Conservation (phyloP, 179 eudicot species). For the Camellia oleifera region DNA sequence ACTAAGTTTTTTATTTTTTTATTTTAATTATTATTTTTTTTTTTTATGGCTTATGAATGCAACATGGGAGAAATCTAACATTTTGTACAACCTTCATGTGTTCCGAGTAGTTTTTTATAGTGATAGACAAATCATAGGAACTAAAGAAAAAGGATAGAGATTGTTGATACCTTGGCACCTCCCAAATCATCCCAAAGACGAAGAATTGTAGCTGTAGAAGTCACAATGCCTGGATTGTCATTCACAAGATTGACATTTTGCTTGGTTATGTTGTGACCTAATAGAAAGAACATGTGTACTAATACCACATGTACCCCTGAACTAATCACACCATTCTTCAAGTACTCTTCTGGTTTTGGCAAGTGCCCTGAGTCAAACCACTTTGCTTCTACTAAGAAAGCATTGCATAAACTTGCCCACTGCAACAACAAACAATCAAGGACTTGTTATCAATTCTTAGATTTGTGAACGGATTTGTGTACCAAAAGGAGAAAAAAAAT, state of each 20-base stretch:
- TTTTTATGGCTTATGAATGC: too few species aligned
- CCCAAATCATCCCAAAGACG: constrained; percentile 57
- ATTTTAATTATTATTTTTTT: too few species aligned
- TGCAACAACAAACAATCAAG: constrained; percentile 14
- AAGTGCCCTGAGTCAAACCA: constrained; percentile 40
- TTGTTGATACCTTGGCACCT: constrained; percentile 34
- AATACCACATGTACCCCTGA: constrained; percentile 38
- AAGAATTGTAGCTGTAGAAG: constrained; percentile 39
- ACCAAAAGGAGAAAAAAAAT: too few species aligned
- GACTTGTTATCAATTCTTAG: not conserved
- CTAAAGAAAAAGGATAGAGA: not conserved
- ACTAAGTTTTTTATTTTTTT: too few species aligned
- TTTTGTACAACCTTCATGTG: too few species aligned
- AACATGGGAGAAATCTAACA: too few species aligned
- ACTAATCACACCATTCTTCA: constrained; percentile 38
- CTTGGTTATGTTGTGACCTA: constrained; percentile 29
- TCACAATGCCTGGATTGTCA: constrained; percentile 16
- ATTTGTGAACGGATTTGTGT: too few species aligned
- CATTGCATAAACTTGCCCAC: constrained; percentile 51
- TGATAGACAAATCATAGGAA: too few species aligned
- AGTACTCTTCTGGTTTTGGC: constrained; percentile 40
- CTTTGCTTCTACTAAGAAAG: constrained; percentile 46
- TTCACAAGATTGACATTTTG: constrained; percentile 8
- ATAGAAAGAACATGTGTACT: constrained; percentile 38
- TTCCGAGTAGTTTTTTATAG: too few species aligned